phyloP scores from a whole-genome alignment of 1,284 basidiomycete species.

The Hemileia vastatrix region DNA sequence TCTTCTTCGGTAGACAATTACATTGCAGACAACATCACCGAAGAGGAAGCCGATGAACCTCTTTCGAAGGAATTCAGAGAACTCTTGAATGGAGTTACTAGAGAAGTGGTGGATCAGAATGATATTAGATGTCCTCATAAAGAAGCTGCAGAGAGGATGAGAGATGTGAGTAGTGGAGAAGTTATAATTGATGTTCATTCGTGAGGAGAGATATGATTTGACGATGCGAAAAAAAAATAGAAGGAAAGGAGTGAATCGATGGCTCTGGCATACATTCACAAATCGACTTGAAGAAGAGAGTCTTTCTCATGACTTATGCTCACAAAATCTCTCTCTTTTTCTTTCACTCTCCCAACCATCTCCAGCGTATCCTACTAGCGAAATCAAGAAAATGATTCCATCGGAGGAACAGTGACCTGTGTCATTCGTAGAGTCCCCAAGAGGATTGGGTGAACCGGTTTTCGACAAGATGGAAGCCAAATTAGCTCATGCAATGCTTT shows the following conservation, averaged over 20 bases:
- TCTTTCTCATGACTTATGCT: too few relatives aligned
- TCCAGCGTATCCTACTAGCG: slow-evolving; percentile 81
- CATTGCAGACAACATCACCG: slow-evolving; percentile 51
- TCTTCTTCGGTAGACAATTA: slow-evolving; percentile 36
- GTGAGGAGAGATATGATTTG: too few relatives aligned
- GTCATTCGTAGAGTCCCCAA: slow-evolving; percentile 81
- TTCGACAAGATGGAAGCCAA: slow-evolving; percentile 98
- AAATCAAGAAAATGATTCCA: slow-evolving; percentile 84
- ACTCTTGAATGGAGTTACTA: slow-evolving; percentile 67
- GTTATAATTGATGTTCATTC: too few relatives aligned
- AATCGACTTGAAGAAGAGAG: too few relatives aligned
- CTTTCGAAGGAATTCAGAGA: slow-evolving; percentile 72
- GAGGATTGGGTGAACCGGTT: slow-evolving; percentile 89
- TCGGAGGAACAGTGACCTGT: slow-evolving; percentile 93
- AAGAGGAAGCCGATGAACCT: slow-evolving; percentile 65
- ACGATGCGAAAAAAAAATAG: too few relatives aligned
- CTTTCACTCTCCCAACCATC: slow-evolving; percentile 18
- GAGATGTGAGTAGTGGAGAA: slow-evolving; percentile 52
- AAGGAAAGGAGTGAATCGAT: too few relatives aligned
- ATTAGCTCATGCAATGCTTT: slow-evolving; percentile 94
- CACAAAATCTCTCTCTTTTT: too few relatives aligned
- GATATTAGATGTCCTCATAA: slow-evolving; percentile 80
- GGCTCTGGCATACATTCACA: too few relatives aligned
- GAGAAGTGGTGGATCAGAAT: slow-evolving; percentile 78
- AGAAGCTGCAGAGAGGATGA: slow-evolving; percentile 81